Base-by-base conservation (phyloP, 2,329 filamentous ascomycete genomes). In the Aphanoascus verrucosus region DNA sequence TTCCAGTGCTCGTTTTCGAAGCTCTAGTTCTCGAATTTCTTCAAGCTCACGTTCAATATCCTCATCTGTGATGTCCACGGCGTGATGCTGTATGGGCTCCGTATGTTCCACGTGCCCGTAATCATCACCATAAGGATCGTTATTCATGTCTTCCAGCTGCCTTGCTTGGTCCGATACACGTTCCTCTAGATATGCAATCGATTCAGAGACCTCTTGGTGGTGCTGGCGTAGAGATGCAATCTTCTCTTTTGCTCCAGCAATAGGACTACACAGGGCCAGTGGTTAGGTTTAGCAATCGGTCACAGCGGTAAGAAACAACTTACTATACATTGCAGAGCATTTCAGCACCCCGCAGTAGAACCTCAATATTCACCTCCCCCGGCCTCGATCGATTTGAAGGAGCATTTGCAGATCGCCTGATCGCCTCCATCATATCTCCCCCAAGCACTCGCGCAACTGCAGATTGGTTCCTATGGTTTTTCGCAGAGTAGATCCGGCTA, bases 401-500 rank as follows among this genome's bases (percentile, higher is more conserved):
- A 52, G 65, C 76, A 58, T 70, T 80, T 58, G 73, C 77, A 4
- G 78, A 80, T 55, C 76, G 75, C 54, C 81, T 76, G 46, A 96
- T 88, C 66, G 86, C 80, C 44, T 87, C 83, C 67, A 95, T 88
- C 67, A 97, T 80, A 60, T 94, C 86, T 0, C 84, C 84, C 4
- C 93, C 93, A 7, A 97, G 72, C 0, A 97, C 89, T 6, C 89
- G 88, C 2, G 90, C 87, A 1, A 97, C 90, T 8, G 90, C 90
- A 14, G 55, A 56, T 40, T 61, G 60, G 52, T 94, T 70, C 82
- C 78, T 60, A 80, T 81, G 42, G 81, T 83, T 57, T 75, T 77
- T 60, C 74, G 76, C 58, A 71, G 72, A 64, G 70, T 73, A 66
- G 58, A 72, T 70, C 19, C 69, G 68, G 51, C 58, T 76, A 64